Base-by-base conservation (phyloP, 1,284 basidiomycete genomes). In the Cryptococcus sp. region DNA sequence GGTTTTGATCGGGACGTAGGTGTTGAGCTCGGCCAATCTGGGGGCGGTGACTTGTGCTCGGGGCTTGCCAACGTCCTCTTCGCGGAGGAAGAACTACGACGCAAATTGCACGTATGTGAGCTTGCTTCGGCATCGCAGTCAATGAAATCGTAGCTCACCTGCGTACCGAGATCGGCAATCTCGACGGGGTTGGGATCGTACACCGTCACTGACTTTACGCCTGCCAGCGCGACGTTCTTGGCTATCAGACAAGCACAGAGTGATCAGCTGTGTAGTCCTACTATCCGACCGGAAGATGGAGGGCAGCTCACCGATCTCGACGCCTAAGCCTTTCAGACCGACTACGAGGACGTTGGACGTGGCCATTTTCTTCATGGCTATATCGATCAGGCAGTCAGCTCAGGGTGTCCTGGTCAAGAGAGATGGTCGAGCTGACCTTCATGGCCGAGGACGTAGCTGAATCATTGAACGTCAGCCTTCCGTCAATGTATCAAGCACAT, bases 351-450 rank as follows among this genome's bases (percentile, higher is more conserved):
- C 90, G 76, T 97, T 96, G 56, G 94, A 98, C 27, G 85, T 84
- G 8, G 96, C 95, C 96, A 99, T 99, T 75, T 89, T 90, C 84
- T 97, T 97, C 96, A 99, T 99, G 47, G 95, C 95, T 93, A 72
- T n/a, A 19, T 25, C 23, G 17, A 57, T 53, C n/a, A 52, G 49
- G 42, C 27, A 22, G 55, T 65, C 42, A 63, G 38, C 47, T 46
- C 19, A 20, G 39, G n/a, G 20, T 45, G 30, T 7, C 3, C 5
- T 4, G 19, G 27, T 16, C 38, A 15, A 84, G 17, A 93, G 91
- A 75, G 92, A 93, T 30, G 17, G 25, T 17, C 30, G 20, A 30
- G 47, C 80, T 67, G 73, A 92, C 93, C 93, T 85, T 96, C 93
- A 79, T 96, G 92, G 35, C 93, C 93, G 20, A 97, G 86, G 16